A percentile compares a stretch with the other conserved stretches of the same genome.
Evolutionary conservation across 768 basidiomycete species (phyloP).

Genomic region (Rhodosporidiobolus odoratus): DNA sequence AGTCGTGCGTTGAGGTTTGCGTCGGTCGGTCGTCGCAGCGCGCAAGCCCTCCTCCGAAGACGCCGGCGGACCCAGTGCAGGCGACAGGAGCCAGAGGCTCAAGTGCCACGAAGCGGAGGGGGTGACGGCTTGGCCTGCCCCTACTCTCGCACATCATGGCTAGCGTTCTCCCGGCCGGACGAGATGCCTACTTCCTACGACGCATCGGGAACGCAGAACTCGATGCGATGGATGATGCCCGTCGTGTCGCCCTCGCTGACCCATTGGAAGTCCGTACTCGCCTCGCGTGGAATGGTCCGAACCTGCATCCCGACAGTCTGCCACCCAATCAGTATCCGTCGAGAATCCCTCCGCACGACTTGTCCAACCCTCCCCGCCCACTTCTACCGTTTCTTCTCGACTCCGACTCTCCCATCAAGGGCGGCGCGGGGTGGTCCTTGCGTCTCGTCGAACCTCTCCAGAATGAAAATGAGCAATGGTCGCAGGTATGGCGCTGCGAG

Average conservation of each 20-base stretch:
- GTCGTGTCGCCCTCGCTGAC: neutral
- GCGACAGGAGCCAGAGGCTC: no score
- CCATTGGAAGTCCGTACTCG: neutral
- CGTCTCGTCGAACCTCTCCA: neutral
- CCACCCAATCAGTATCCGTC: neutral
- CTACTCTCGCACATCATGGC: no score
- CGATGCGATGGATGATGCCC: neutral
- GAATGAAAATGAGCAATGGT: neutral
- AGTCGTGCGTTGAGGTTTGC: no score
- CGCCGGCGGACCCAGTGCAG: no score
- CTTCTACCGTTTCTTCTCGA: neutral
- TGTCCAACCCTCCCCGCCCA: slow-evolving; percentile 6
- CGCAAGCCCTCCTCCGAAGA: no score
- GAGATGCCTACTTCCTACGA: no score
- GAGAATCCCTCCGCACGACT: neutral
- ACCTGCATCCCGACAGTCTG: neutral
- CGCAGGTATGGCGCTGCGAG: slow-evolving; percentile 16
- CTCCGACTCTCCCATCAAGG: neutral
- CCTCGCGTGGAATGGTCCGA: neutral
- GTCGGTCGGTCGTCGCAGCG: no score
- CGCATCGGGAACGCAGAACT: no score
- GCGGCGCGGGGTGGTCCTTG: neutral
- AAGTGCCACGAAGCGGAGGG: no score
- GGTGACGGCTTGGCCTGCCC: no score
- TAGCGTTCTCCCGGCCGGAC: no score